Evolutionary conservation across 305 asterid genomes (phyloP).

Genomic region (Fraxinus latifolia): DNA sequence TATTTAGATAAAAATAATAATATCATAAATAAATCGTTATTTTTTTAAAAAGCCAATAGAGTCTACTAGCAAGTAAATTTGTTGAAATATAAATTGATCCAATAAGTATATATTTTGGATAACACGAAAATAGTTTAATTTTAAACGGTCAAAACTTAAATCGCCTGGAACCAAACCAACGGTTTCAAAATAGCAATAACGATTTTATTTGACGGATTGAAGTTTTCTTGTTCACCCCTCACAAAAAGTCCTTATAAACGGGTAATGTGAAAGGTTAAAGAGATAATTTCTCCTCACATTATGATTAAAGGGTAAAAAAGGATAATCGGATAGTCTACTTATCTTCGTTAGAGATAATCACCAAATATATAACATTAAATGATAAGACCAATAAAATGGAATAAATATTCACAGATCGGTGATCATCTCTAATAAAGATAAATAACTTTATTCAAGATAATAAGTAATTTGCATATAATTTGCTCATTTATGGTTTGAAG

Average conservation of each 20-base stretch:
- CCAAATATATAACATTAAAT: background rate
- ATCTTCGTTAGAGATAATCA: background rate
- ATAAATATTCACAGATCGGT: background rate
- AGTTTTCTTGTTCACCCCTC: background rate
- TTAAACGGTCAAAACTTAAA: background rate
- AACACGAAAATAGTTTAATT: background rate
- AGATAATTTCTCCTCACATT: background rate
- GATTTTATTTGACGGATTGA: background rate
- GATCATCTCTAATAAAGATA: background rate
- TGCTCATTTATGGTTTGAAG: background rate
- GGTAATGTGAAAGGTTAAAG: background rate
- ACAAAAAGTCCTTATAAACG: background rate
- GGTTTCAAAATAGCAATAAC: background rate
- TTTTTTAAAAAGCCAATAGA: background rate
- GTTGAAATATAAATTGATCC: no score
- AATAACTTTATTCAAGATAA: background rate
- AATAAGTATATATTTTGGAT: background rate
- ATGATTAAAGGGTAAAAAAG: background rate
- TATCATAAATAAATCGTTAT: background rate
- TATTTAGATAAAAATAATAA: background rate
- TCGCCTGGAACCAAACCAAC: background rate
- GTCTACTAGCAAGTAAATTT: background rate
- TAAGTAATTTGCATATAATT: background rate
- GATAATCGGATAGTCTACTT: background rate
- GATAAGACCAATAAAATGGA: background rate